Evolutionary conservation across 306 rosid species (phyloP).

Genomic region (Vigna unguiculata): DNA sequence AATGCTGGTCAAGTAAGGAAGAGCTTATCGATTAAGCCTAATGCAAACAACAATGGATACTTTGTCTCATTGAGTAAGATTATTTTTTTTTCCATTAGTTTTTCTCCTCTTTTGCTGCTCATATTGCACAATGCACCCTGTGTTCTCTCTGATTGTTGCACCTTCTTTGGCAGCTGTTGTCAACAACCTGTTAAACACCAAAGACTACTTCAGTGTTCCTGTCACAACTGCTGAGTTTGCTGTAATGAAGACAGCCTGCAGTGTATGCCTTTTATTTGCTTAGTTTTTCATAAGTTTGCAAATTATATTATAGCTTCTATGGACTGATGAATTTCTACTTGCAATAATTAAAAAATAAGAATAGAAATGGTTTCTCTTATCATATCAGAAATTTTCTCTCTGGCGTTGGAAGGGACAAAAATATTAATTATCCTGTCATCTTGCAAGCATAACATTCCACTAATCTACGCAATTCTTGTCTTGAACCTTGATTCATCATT

Average conservation of each 20-base stretch:
- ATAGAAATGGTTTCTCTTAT: constrained; percentile 29
- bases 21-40: constrained; percentile 81
- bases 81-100: constrained; percentile 1
- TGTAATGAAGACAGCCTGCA: constrained; percentile 95
- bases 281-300: constrained; percentile 10
- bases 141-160: constrained; percentile 17
- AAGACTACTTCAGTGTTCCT: constrained; percentile 70
- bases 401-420: background rate
- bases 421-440: constrained; percentile 21
- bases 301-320: constrained; percentile 21
- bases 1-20: constrained; percentile 97
- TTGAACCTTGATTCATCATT: constrained; percentile 31
- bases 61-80: constrained; percentile 82
- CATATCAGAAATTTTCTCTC: constrained; percentile 33
- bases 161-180: constrained; percentile 71
- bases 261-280: constrained; percentile 62
- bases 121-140: constrained; percentile 6
- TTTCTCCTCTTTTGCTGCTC: constrained; percentile 12
- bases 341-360: constrained; percentile 16
- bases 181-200: constrained; percentile 66
- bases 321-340: constrained; percentile 29
- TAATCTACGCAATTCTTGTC: constrained; percentile 15
- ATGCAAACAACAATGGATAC: constrained; percentile 72
- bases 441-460: background rate
- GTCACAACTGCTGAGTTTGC: constrained; percentile 83